Conservation (phyloP, 129 eudicot species). For the Pseudognaphalium luteoalbum region DNA sequence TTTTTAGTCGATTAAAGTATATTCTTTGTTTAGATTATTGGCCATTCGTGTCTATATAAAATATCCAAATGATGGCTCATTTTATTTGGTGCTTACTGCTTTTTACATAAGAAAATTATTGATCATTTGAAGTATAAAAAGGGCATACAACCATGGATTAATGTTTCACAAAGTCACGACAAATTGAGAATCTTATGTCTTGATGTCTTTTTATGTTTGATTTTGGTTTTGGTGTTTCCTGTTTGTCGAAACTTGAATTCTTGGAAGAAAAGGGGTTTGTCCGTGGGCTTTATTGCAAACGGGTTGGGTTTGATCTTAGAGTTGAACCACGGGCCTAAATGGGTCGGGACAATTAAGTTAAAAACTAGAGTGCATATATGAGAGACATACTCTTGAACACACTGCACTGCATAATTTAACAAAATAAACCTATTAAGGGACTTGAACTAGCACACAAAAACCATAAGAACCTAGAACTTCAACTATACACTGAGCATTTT, state of each 20-base stretch:
- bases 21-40: not conserved
- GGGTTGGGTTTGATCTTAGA: too few relatives aligned
- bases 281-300: not conserved
- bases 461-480: too few relatives aligned
- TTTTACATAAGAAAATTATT: slow-evolving; percentile 24
- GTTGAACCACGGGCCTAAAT: too few relatives aligned
- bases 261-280: not conserved
- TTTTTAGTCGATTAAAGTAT: slow-evolving; percentile 11
- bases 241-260: slow-evolving; percentile 8
- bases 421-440: too few relatives aligned
- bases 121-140: slow-evolving; percentile 13
- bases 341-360: too few relatives aligned
- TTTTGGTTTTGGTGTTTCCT: not conserved
- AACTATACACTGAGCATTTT: too few relatives aligned
- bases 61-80: slow-evolving; percentile 31
- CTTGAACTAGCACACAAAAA: too few relatives aligned
- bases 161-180: slow-evolving; percentile 35
- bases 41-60: slow-evolving; percentile 29
- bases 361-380: too few relatives aligned
- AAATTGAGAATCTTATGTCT: slow-evolving; percentile 24
- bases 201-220: slow-evolving; percentile 16
- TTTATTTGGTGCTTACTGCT: slow-evolving; percentile 26
- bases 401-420: too few relatives aligned
- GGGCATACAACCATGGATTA: slow-evolving; percentile 37
- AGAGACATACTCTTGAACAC: too few relatives aligned